Percentiles rank a stretch among this genome's conserved stretches.
Conservation (phyloP, 2,329 filamentous ascomycete species). For the Talaromyces rugulosus region DNA sequence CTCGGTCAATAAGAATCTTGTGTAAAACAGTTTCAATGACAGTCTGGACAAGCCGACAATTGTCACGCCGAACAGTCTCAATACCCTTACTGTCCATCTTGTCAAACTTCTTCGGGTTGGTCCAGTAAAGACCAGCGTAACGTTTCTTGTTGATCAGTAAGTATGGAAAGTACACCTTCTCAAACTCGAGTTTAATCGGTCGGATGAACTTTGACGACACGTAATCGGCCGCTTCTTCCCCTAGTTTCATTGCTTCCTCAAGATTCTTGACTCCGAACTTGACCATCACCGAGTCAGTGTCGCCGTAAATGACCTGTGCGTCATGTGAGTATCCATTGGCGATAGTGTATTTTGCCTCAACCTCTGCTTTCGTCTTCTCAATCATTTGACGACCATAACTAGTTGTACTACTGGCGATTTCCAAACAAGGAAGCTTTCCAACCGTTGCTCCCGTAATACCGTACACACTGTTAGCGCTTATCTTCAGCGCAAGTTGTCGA, state of each 20-base stretch:
- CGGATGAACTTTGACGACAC: constrained; percentile 92
- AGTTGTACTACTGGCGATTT: constrained; percentile 94
- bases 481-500: constrained; percentile 90
- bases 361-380: constrained; percentile 94
- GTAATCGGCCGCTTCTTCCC: constrained; percentile 83
- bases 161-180: constrained; percentile 98
- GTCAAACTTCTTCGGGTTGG: constrained; percentile 87
- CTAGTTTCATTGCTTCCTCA: constrained; percentile 84
- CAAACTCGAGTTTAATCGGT: constrained; percentile 98
- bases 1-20: constrained; percentile 92
- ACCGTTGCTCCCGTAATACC: constrained; percentile 94
- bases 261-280: constrained; percentile 92
- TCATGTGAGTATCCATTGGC: constrained; percentile 93
- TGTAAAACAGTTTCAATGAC: constrained; percentile 95
- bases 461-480: constrained; percentile 97
- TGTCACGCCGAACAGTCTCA: constrained; percentile 94
- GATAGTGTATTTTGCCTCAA: constrained; percentile 83
- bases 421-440: constrained; percentile 89
- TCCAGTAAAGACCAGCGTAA: constrained; percentile 98
- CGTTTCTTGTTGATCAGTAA: constrained; percentile 99
- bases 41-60: constrained; percentile 90
- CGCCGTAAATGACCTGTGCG: constrained; percentile 95
- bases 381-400: constrained; percentile 99
- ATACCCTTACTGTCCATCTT: constrained; percentile 99
- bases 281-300: constrained; percentile 99